These are phyloP conservation scores for Cinnamomum chago DNA, from an alignment of 164 flowering plant genomes.

Conservation along the genomic window DNA sequence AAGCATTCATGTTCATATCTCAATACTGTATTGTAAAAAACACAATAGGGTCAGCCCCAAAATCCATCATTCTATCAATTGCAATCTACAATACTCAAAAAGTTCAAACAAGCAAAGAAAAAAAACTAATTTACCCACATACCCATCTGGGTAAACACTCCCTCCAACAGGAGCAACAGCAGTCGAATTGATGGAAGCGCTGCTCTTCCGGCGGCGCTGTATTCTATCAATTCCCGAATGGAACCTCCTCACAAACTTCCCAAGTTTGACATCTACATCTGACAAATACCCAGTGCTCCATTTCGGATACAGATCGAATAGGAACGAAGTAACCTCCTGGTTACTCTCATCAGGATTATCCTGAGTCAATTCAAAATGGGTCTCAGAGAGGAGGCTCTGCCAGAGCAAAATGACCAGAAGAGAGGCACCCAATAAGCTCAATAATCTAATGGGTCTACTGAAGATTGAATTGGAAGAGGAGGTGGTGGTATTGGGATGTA, in stretches of 20 bases:
- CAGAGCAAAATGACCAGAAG: constrained; percentile 33
- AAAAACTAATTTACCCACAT: constrained; percentile 17
- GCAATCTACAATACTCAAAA: neutral
- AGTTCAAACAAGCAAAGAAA: neutral
- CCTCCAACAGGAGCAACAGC: constrained; percentile 54
- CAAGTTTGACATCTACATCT: constrained; percentile 43
- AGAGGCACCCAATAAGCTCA: constrained; percentile 34
- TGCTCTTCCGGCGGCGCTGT: constrained; percentile 5
- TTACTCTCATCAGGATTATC: constrained; percentile 10
- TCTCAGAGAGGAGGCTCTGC: constrained; percentile 18
- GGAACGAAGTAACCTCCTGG: constrained; percentile 30
- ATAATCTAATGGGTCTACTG: constrained; percentile 19
- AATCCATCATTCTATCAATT: neutral
- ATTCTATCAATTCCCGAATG: constrained; percentile 10
- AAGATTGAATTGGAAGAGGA: neutral
- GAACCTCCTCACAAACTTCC: constrained; percentile 37
- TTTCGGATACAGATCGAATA: constrained; percentile 56
- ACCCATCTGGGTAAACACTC: constrained; percentile 72
- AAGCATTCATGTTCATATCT: neutral
- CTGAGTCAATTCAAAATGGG: constrained; percentile 17
- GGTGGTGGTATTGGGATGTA: constrained; percentile 15
- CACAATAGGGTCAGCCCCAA: neutral
- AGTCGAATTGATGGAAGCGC: constrained; percentile 34
- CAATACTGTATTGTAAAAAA: neutral
- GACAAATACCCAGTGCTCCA: constrained; percentile 3